Percentiles rank a stretch among this genome's conserved stretches.
These are phyloP conservation scores for Byssoonygena ceratinophila DNA, from an alignment of 2,329 filamentous ascomycete species.

Conservation along the genomic window DNA sequence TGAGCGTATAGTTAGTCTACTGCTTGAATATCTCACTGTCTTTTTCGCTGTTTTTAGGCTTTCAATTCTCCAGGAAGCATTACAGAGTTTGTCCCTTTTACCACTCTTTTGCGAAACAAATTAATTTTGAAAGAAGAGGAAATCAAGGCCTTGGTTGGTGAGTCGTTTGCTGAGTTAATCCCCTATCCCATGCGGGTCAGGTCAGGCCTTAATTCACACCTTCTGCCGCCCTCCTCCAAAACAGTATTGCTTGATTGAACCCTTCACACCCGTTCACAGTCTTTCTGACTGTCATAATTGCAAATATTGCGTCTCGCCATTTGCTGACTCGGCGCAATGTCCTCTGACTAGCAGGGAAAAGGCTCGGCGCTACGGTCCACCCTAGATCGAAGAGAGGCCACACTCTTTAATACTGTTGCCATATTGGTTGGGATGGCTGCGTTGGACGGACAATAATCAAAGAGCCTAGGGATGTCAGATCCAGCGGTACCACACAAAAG, in stretches of 20 bases:
- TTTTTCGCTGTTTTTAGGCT: too few species aligned
- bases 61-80: background rate
- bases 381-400: background rate
- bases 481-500: background rate
- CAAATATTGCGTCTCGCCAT: background rate
- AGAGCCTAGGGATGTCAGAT: background rate
- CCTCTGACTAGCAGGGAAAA: background rate
- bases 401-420: background rate
- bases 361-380: background rate
- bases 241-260: background rate
- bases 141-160: background rate
- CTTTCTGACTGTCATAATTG: background rate
- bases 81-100: background rate
- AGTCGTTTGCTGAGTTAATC: background rate
- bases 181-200: background rate
- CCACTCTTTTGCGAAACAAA: background rate
- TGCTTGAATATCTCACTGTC: too few species aligned
- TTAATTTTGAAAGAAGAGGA: background rate
- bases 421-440: background rate
- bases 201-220: background rate
- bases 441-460: background rate
- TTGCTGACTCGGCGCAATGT: background rate
- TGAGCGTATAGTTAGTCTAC: background rate
- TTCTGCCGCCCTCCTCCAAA: background rate
- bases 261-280: background rate